phyloP scores from a whole-genome alignment of 2,329 filamentous ascomycete species.

The Fusarium miscanthi region DNA sequence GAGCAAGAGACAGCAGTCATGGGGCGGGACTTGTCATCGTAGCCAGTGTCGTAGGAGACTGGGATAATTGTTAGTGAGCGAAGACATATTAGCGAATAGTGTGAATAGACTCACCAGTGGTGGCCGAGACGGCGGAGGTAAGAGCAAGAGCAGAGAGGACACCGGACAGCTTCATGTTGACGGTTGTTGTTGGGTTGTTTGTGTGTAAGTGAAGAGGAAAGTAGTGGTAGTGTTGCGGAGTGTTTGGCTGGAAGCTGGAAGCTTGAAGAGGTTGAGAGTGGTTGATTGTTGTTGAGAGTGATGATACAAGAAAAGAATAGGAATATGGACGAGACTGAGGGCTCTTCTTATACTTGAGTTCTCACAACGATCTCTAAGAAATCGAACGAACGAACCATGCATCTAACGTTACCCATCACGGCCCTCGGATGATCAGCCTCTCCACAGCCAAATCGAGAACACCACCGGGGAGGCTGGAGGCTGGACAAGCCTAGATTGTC shows the following conservation, averaged over 20 bases:
- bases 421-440: constrained; percentile 33
- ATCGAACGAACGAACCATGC: constrained; percentile 33
- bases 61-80: constrained; percentile 27
- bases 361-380: constrained; percentile 10
- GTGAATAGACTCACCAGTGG: constrained; percentile 44
- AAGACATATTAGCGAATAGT: neutral
- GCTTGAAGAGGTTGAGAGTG: constrained; percentile 27
- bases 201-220: constrained; percentile 14
- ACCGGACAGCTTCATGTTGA: constrained; percentile 58
- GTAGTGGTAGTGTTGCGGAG: constrained; percentile 14
- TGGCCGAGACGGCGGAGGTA: constrained; percentile 52
- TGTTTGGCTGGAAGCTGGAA: constrained; percentile 26
- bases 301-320: constrained; percentile 15
- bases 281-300: constrained; percentile 26
- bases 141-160: constrained; percentile 54
- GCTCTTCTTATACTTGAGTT: constrained; percentile 39
- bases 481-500: constrained; percentile 16
- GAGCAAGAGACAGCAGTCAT: constrained; percentile 72
- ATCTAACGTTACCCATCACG: constrained; percentile 27
- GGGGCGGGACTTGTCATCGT: constrained; percentile 69
- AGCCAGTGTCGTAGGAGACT: constrained; percentile 79
- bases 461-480: constrained; percentile 28
- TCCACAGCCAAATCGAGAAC: constrained; percentile 30
- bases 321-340: constrained; percentile 17
- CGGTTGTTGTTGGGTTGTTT: constrained; percentile 29